Evolutionary conservation across 352 stramenopile genomes (phyloP).

Genomic region (Phytophthora aleatoria): DNA sequence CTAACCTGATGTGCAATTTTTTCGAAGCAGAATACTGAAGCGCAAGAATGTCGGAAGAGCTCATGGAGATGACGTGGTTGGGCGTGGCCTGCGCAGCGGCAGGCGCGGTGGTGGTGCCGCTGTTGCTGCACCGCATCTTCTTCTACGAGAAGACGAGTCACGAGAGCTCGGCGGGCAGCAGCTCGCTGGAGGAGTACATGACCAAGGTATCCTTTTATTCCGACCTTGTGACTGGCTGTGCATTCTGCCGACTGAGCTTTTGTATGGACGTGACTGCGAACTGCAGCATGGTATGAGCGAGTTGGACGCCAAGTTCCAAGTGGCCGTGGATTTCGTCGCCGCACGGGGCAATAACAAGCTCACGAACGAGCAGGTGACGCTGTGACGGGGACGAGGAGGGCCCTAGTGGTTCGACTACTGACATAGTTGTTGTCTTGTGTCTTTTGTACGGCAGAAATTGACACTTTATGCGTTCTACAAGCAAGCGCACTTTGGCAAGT

Average conservation of each 20-base stretch:
- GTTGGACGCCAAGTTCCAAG: slow-evolving; percentile 69
- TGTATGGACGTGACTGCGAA: slow-evolving; percentile 7
- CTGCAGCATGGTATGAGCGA: slow-evolving; percentile 63
- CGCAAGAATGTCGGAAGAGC: slow-evolving; percentile 25
- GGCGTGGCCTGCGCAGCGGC: slow-evolving; percentile 38
- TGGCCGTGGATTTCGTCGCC: slow-evolving; percentile 70
- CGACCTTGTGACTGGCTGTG: not conserved
- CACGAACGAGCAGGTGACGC: slow-evolving; percentile 65
- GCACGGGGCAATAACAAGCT: slow-evolving; percentile 49
- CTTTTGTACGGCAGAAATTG: slow-evolving; percentile 45
- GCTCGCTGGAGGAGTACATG: slow-evolving; percentile 66
- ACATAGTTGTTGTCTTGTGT: slow-evolving; percentile 9
- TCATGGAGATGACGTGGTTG: slow-evolving; percentile 45
- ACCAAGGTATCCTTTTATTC: slow-evolving; percentile 33
- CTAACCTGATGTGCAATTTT: not conserved
- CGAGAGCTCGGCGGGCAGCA: slow-evolving; percentile 41
- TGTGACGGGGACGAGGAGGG: not conserved
- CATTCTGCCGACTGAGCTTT: slow-evolving; percentile 3
- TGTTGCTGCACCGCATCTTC: slow-evolving; percentile 62
- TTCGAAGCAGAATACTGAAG: slow-evolving; percentile 16
- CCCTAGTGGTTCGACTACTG: slow-evolving; percentile 14
- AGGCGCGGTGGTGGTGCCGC: slow-evolving; percentile 45
- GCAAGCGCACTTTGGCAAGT: slow-evolving; percentile 69
- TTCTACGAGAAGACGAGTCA: slow-evolving; percentile 38
- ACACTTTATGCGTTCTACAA: slow-evolving; percentile 87